Conservation (phyloP, 768 basidiomycete species). For the Termitomyces sp. region DNA sequence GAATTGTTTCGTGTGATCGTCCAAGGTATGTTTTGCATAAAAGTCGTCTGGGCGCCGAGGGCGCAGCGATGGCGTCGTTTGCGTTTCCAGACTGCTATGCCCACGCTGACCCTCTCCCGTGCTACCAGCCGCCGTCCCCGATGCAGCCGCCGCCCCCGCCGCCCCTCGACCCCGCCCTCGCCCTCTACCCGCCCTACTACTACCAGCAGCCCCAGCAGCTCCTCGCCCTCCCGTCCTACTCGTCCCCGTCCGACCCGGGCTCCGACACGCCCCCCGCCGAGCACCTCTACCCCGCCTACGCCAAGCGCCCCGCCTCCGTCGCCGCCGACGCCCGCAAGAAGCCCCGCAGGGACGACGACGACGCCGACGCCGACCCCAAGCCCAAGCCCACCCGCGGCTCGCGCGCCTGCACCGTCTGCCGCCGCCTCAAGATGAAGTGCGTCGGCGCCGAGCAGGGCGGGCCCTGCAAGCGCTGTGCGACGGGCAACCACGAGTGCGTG, state of each 20-base stretch:
- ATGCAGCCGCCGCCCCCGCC: slow-evolving; percentile 48
- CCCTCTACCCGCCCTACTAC: slow-evolving; percentile 65
- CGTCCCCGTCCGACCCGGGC: slow-evolving; percentile 76
- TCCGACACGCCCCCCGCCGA: slow-evolving; percentile 77
- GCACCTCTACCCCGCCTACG: slow-evolving; percentile 46
- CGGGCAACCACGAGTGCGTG: slow-evolving; percentile 84
- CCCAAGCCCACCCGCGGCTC: slow-evolving; percentile 86
- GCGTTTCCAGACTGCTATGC: slow-evolving; percentile 23
- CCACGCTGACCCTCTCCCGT: slow-evolving; percentile 22
- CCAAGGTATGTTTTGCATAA: background rate
- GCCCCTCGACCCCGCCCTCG: slow-evolving; percentile 66
- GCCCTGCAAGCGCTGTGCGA: slow-evolving; percentile 81
- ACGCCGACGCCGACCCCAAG: slow-evolving; percentile 45
- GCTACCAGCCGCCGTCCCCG: slow-evolving; percentile 32
- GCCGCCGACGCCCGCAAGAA: slow-evolving; percentile 52
- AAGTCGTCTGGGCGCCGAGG: background rate
- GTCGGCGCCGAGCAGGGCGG: slow-evolving; percentile 87
- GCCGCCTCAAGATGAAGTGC: slow-evolving; percentile 91
- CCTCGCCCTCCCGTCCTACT: slow-evolving; percentile 53
- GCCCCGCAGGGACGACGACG: slow-evolving; percentile 55
- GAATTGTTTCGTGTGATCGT: too few relatives aligned
- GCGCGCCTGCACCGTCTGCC: slow-evolving; percentile 86
- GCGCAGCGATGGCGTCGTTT: slow-evolving; percentile 3
- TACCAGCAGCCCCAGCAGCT: slow-evolving; percentile 50
- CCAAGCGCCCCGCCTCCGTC: slow-evolving; percentile 61